These are phyloP conservation scores for Omphalotus olearius DNA, from an alignment of 1,284 basidiomycete species.

Conservation along the genomic window DNA sequence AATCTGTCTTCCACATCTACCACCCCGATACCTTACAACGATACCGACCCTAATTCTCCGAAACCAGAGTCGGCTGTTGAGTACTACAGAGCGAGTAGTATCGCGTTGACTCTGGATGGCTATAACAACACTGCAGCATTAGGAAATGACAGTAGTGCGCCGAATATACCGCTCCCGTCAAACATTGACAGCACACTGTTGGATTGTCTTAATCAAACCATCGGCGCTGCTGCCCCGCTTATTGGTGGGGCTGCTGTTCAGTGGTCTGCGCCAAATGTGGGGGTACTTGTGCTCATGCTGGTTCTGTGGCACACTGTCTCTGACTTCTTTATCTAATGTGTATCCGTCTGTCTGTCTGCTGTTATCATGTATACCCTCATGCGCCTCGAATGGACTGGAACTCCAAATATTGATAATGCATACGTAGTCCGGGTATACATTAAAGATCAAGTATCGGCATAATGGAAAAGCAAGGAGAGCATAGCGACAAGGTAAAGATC, in stretches of 20 bases:
- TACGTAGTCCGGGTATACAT: too few species aligned
- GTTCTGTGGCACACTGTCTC: too few species aligned
- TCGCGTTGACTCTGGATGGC: conserved; percentile 52
- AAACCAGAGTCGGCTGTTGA: conserved; percentile 50
- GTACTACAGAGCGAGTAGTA: conserved; percentile 57
- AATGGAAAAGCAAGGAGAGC: background rate
- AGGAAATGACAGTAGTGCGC: conserved; percentile 26
- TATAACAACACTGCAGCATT: conserved; percentile 57
- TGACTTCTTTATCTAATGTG: too few species aligned
- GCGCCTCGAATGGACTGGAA: too few species aligned
- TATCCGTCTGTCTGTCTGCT: too few species aligned
- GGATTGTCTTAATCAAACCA: conserved; percentile 54
- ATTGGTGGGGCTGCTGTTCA: conserved; percentile 23
- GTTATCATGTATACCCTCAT: too few species aligned
- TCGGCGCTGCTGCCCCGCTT: conserved; percentile 43
- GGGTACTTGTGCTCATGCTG: too few species aligned
- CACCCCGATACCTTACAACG: conserved; percentile 2
- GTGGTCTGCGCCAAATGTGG: too few species aligned
- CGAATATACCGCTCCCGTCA: conserved; percentile 22
- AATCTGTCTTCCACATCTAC: conserved; percentile 3
- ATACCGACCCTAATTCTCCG: conserved; percentile 25
- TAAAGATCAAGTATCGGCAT: too few species aligned
- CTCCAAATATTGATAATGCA: too few species aligned
- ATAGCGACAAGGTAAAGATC: background rate
- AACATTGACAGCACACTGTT: conserved; percentile 41